Percentiles rank a stretch among this genome's conserved stretches.
Conservation (phyloP, 495 filamentous ascomycete genomes). For the Penicillium roqueforti region DNA sequence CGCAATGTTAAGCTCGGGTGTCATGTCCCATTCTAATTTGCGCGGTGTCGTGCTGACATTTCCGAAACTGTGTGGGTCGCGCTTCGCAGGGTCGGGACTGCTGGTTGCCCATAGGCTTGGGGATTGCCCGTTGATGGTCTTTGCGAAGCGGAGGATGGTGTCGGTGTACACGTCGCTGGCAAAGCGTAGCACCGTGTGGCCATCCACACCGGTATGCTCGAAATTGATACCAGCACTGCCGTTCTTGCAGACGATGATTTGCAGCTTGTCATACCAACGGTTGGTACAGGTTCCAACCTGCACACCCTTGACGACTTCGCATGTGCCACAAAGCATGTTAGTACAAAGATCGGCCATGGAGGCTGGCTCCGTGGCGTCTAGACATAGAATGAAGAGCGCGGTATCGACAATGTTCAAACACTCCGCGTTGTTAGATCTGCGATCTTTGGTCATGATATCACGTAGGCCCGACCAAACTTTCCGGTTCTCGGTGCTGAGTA, state of each 20-base stretch:
- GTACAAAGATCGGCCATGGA: constrained; percentile 78
- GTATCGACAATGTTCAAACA: constrained; percentile 93
- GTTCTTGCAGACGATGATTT: constrained; percentile 99
- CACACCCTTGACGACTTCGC: constrained; percentile 83
- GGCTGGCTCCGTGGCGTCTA: constrained; percentile 85
- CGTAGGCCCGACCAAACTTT: constrained; percentile 91
- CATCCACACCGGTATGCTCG: constrained; percentile 96
- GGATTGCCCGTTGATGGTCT: constrained; percentile 92
- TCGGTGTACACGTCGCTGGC: constrained; percentile 97
- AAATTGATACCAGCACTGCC: constrained; percentile 98
- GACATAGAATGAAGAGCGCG: constrained; percentile 84
- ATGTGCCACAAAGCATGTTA: constrained; percentile 98
- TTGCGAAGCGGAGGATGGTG: constrained; percentile 93
- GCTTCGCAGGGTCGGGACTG: constrained; percentile 89
- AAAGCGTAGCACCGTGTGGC: constrained; percentile 93
- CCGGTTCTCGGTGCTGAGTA: constrained; percentile 92
- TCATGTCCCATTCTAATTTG: constrained; percentile 97
- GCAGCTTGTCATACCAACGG: constrained; percentile 97
- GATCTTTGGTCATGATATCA: constrained; percentile 83
- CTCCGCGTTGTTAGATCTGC: constrained; percentile 88
- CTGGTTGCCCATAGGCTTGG: constrained; percentile 87
- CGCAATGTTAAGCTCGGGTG: constrained; percentile 84
- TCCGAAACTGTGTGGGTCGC: constrained; percentile 89
- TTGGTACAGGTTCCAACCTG: constrained; percentile 98
- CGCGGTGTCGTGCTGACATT: constrained; percentile 92